Evolutionary conservation across 495 filamentous ascomycete species (phyloP).

Genomic region (Hyphodiscus hymeniophilus): DNA sequence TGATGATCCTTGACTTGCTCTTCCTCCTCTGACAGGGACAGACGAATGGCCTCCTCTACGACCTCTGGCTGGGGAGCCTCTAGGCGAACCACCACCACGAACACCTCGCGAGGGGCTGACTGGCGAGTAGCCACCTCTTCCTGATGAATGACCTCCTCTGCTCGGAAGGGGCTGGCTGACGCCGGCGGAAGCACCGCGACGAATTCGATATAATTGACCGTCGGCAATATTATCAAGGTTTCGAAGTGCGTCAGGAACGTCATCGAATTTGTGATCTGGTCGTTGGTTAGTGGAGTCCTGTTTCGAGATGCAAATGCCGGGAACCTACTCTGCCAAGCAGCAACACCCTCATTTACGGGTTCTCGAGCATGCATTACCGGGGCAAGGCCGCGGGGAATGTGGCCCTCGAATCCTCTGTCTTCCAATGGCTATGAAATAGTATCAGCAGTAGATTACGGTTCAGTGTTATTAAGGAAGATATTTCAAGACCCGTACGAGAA

Average conservation of each 20-base stretch:
- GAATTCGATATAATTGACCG: constrained; percentile 15
- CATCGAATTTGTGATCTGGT: constrained; percentile 10
- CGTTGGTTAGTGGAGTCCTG: neutral
- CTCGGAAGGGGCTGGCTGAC: neutral
- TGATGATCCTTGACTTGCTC: too few species aligned
- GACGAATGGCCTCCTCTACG: constrained; percentile 1
- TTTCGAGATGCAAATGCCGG: neutral
- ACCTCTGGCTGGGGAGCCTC: neutral
- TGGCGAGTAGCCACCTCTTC: too few species aligned
- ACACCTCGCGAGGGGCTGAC: neutral
- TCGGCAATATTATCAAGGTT: constrained; percentile 14
- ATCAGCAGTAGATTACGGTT: neutral
- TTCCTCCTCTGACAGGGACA: too few species aligned
- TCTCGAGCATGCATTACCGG: neutral
- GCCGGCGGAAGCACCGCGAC: constrained; percentile 1
- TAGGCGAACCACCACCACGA: neutral
- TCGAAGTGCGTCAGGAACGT: constrained; percentile 6
- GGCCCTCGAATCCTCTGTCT: constrained; percentile 5
- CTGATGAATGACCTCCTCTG: neutral
- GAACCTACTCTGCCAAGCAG: constrained; percentile 15
- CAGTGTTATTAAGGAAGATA: too few species aligned
- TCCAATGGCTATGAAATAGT: constrained; percentile 3
- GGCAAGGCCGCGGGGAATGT: neutral
- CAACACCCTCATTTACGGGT: neutral
- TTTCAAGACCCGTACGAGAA: too few species aligned